Base-by-base conservation (phyloP, 1,139 yeast species). In the Yamadazyma spencermartinsiae region DNA sequence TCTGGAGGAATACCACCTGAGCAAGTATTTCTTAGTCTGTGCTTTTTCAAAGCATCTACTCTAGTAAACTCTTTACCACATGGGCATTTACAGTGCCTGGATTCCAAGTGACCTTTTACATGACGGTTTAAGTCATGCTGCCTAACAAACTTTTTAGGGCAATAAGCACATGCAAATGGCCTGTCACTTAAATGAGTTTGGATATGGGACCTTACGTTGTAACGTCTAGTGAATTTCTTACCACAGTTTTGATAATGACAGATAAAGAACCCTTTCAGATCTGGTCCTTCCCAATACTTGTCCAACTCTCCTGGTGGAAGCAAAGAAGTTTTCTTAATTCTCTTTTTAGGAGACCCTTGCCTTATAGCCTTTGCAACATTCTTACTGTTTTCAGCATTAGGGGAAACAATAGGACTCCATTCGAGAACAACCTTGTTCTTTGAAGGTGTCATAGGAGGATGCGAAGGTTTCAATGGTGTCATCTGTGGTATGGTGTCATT, bases 111-210 rank as follows among this genome's bases (percentile, higher is more conserved):
- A 15, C 92, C 87, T 58, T 88, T 89, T 44, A 80, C 81, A 55
- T 94, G 99, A 44, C 99, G 76, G 43, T 89, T 79, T 51, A 94
- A 71, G 62, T 94, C 99, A 58, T 94, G 98, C 48, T 94, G 96
- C 34, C 95, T 70, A 12, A 86, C 95, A 63, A 86, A 86, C 35
- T 82, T 73, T 46, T 86, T 82, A 4, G 80, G 78, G 58, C 92
- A 86, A 45, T 68, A 66, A 11, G 60, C 54, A 54, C 85, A 82
- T 4, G 70, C 71, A 62, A 82, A 84, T 1, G 99, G 99, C 40
- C 98, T 71, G 60, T 94, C 98, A 58, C 94, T 83, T 38, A 94
- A 67, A 69, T 94, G 99, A 0, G 98, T 94, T 59, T 94, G 98
- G 41, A 94, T 90, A 59, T 94, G 99, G 0, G 97, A 88, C 44